Conservation (phyloP, 2,329 filamentous ascomycete species). For the Aspergillus glaucus region DNA sequence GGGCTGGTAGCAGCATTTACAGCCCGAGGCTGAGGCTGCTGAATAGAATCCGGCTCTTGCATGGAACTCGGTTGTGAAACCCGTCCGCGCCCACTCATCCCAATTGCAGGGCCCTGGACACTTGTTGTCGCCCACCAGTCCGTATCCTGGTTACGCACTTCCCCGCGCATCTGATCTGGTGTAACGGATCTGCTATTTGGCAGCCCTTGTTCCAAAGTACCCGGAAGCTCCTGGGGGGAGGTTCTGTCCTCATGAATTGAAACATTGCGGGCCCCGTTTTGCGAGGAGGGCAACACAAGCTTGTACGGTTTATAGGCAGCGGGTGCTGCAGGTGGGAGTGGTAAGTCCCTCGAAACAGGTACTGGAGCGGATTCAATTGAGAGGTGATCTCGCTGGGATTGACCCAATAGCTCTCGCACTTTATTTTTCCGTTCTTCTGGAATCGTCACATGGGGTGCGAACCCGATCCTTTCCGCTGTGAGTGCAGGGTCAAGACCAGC, state of each 20-base stretch:
- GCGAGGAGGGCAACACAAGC: no score
- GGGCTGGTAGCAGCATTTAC: background rate
- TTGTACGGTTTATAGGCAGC: no score
- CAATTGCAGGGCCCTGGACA: no score
- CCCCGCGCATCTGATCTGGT: slow-evolving; percentile 19
- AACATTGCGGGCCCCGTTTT: no score
- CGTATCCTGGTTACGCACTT: background rate
- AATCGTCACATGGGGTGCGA: slow-evolving; percentile 16
- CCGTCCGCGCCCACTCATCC: no score
- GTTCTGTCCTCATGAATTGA: background rate
- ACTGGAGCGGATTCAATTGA: background rate
- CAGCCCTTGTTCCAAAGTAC: slow-evolving; percentile 22
- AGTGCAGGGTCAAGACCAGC: slow-evolving; percentile 9
- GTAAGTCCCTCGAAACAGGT: no score
- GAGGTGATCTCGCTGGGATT: slow-evolving; percentile 1
- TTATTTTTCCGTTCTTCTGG: slow-evolving; percentile 15
- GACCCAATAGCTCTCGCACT: slow-evolving; percentile 14
- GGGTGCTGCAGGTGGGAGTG: no score
- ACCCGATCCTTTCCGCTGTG: slow-evolving; percentile 17
- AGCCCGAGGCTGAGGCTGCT: background rate
- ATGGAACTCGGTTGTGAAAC: no score
- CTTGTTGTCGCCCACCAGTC: background rate
- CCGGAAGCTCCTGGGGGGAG: slow-evolving; percentile 16
- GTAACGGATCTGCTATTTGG: slow-evolving; percentile 20
- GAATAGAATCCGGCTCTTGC: background rate